phyloP scores from a whole-genome alignment of 2,329 filamentous ascomycete species.

The Penicillium sp. region DNA sequence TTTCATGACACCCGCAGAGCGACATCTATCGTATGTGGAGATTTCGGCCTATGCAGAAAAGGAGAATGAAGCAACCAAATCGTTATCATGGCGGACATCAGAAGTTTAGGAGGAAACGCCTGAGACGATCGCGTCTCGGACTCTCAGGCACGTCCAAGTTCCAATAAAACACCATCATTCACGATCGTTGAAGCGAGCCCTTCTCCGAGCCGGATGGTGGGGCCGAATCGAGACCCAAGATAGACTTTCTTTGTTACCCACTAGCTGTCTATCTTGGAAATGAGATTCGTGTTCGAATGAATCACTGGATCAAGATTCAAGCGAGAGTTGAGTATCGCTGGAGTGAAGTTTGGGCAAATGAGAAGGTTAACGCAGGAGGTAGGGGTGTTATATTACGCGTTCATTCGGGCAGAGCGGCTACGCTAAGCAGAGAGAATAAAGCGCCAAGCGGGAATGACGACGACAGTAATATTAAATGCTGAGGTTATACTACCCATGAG shows the following conservation, averaged over 20 bases:
- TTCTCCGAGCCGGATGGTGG: conserved; percentile 33
- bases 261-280: background rate
- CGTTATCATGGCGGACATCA: no score
- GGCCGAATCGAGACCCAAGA: conserved; percentile 22
- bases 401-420: background rate
- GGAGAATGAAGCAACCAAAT: no score
- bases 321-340: background rate
- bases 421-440: background rate
- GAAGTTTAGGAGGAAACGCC: background rate
- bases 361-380: background rate
- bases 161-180: background rate
- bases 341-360: background rate
- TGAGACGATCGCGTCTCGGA: conserved; percentile 1
- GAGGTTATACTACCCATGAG: background rate
- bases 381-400: background rate
- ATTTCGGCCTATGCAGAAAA: background rate
- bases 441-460: background rate
- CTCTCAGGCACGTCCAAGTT: background rate
- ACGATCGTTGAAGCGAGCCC: conserved; percentile 2
- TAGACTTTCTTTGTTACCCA: conserved; percentile 1
- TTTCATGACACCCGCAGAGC: background rate
- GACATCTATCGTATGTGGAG: background rate
- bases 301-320: background rate
- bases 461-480: background rate
- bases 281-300: background rate